Evolutionary conservation across 257 asterid genomes (phyloP), one percentile per base, ranked within the genome.

Genomic region (Handroanthus guayacan): DNA sequence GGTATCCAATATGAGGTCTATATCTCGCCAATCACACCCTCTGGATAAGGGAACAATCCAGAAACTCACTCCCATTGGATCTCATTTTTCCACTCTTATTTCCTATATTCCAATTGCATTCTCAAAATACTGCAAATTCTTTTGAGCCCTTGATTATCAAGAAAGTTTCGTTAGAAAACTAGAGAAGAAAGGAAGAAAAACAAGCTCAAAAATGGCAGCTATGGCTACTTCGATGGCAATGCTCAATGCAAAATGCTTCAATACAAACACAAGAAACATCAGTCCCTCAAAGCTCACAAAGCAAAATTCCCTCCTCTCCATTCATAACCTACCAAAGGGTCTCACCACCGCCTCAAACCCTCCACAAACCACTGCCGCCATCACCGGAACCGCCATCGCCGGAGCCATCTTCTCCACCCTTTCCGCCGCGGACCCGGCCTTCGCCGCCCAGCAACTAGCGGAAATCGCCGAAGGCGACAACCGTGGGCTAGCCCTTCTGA

Each of bases 381-480:
- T 86, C 25, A 39, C 85, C 0, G 79, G 82, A 38, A 78, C 91
- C 3, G 96, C 92, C 6, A 55, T 84, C 0, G 97, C 97, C n/a
- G 98, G 92, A 0, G 93, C 97, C 0, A 41, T 95, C 39, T 95
- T 95, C 90, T 86, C 97, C 13, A 79, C 92, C 58, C 86, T 95
- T 41, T 76, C 96, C 80, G 36, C 92, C 43, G 84, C 87, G 9
- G 80, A 84, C 75, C 89, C 97, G 0, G 99, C 99, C 67, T 79
- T 95, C 41, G 97, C 99, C 11, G 92, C 91, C 16, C 98, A 95
- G 82, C 97, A 93, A 78, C 89, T 95, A 17, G 93, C 97, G 39
- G 97, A 88, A 6, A 77, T 91, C 12, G 99, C 99, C 0, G 97
- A 90, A 5, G 97, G 96, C 8, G 99, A 95, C 81, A 95, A 80